Base-by-base conservation (phyloP, 2,329 filamentous ascomycete species). In the Neophaeococcomyces aloes region DNA sequence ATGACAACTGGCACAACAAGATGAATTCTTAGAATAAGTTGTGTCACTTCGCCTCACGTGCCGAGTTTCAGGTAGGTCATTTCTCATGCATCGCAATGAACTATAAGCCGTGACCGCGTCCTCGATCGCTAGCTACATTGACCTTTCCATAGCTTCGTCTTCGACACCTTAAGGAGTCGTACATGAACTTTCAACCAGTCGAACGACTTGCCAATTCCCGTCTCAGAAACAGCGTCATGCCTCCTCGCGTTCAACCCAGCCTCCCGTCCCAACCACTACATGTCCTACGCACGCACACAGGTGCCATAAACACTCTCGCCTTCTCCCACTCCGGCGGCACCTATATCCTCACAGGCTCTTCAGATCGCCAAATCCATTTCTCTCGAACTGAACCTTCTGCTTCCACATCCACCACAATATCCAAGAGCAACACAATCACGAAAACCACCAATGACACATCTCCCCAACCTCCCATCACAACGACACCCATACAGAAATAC, bases 321-420 rank as follows among this genome's bases (percentile, higher is more conserved):
- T 86, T 86, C 65, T 86, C 82, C 42, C 76, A 80, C 48, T 78
- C 75, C 10, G 77, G 81, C 13, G 81, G 81, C 31, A 81, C 79
- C 3, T 86, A 86, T 58, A 75, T 95, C 59, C 76, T 96, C 47
- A 87, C 86, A 29, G 88, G 89, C 57, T 86, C 82, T 27, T 76
- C 85, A 40, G 89, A 95, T 70, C 84, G 87, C 50, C 74, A 78
- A 13, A 79, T 95, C 60, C 81, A 88, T 45, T 80, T 95, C 31
- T 93, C 87, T 69, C 94, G 94, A 60, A 59, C 67, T 49, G 49
- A 65, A 50, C 58, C 66, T 51, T 58, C 56, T 55, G 58, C 61
- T 58, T 61, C 63, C 53, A 58, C 62, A 58, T 59, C 60, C 44
- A 19, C 19, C 3, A 5, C 38, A 47, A 60, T 32, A 44, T 56